Percentiles rank a stretch among this genome's conserved stretches.
phyloP scores from a whole-genome alignment of 2,329 filamentous ascomycete genomes.

The Hortaea werneckii region DNA sequence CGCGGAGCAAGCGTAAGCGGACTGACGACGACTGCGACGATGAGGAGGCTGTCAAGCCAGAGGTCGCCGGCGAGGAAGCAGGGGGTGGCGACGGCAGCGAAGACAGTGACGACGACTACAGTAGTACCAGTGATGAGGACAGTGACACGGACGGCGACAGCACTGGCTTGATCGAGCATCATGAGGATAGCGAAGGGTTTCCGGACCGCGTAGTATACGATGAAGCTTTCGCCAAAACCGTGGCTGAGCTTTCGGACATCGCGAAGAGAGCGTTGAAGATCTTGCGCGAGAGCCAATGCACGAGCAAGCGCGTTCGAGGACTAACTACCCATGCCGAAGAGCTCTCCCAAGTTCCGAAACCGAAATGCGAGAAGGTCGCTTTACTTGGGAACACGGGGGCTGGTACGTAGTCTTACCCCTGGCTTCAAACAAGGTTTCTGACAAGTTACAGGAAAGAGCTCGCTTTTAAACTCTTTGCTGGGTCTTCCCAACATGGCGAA shows the following conservation, averaged over 20 bases:
- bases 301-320: neutral
- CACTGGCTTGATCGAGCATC: too few relatives aligned
- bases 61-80: neutral
- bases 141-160: too few relatives aligned
- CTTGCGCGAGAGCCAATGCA: neutral
- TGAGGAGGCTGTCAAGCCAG: too few relatives aligned
- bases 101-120: constrained; percentile 2
- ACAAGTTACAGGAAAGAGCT: constrained; percentile 15
- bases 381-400: constrained; percentile 6
- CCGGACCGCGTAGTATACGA: constrained; percentile 8
- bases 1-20: constrained; percentile 5
- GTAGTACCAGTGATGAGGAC: neutral
- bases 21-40: neutral
- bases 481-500: constrained; percentile 10
- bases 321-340: neutral
- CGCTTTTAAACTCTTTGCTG: constrained; percentile 11
- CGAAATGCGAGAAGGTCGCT: constrained; percentile 2
- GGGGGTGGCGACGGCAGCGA: constrained; percentile 1
- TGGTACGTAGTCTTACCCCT: constrained; percentile 2
- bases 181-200: constrained; percentile 2
- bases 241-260: neutral
- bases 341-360: neutral
- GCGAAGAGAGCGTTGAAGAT: neutral
- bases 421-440: too few relatives aligned
- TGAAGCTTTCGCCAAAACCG: neutral